Percentiles rank a stretch among this genome's conserved stretches.
These are phyloP conservation scores for Magnaporthiopsis incrustans DNA, from an alignment of 2,329 filamentous ascomycete genomes.

Conservation along the genomic window DNA sequence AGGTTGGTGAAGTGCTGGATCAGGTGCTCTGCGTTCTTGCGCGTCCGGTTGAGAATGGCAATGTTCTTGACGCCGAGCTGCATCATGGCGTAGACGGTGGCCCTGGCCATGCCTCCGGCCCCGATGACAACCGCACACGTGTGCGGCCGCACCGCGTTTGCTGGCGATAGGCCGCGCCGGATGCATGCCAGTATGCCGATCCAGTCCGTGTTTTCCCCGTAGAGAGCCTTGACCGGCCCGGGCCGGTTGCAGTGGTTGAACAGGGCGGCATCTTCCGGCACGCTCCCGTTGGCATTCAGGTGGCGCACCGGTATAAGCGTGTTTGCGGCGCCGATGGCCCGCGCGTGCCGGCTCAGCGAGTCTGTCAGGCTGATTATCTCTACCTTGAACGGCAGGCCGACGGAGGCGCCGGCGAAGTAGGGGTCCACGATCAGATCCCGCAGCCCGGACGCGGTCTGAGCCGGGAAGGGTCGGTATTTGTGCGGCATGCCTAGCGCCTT, in stretches of 20 bases:
- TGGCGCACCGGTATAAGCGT: conserved; percentile 65
- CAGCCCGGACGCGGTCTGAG: conserved; percentile 53
- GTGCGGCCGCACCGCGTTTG: conserved; percentile 52
- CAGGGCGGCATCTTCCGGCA: conserved; percentile 17
- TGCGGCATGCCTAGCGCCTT: conserved; percentile 61
- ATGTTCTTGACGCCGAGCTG: conserved; percentile 71
- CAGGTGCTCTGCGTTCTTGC: conserved; percentile 57
- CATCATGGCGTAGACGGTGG: conserved; percentile 70
- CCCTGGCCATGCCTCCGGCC: conserved; percentile 68
- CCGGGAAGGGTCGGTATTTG: conserved; percentile 56
- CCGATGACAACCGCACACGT: conserved; percentile 54
- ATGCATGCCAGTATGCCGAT: conserved; percentile 70
- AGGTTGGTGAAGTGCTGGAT: conserved; percentile 62
- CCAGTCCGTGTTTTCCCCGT: conserved; percentile 78
- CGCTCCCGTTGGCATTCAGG: conserved; percentile 45
- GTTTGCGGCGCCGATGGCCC: conserved; percentile 68
- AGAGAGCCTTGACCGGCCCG: conserved; percentile 60
- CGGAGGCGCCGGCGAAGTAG: conserved; percentile 63
- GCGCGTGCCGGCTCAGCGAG: conserved; percentile 63
- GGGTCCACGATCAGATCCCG: conserved; percentile 55
- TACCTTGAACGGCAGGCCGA: conserved; percentile 69
- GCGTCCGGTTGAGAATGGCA: conserved; percentile 64
- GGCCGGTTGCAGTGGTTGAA: conserved; percentile 50
- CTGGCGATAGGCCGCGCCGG: conserved; percentile 62
- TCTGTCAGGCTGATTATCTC: conserved; percentile 62